A percentile compares a stretch with the other conserved stretches of the same genome.
Conservation (phyloP, 176 grass and related monocot genomes). For the Musa schizocarpa region DNA sequence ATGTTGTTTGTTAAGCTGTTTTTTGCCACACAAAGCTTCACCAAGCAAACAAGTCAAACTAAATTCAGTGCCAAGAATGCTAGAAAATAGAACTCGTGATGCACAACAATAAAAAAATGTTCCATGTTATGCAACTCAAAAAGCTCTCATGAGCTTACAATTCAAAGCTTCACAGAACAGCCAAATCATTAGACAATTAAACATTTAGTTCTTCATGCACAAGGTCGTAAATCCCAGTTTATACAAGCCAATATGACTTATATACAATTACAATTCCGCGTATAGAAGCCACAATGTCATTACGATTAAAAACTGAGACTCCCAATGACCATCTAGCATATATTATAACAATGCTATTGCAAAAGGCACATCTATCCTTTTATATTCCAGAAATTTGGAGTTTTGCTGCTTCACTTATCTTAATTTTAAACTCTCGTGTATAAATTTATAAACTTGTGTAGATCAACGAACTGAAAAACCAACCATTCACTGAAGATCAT, state of each 20-base stretch:
- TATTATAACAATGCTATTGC: neutral
- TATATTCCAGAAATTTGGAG: neutral
- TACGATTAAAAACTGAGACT: too few relatives aligned
- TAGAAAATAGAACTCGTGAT: neutral
- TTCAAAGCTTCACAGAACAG: too few relatives aligned
- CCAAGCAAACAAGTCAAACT: neutral
- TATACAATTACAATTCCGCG: neutral
- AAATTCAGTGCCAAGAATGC: neutral
- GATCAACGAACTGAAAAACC: neutral
- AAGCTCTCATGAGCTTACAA: too few relatives aligned
- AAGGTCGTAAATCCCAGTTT: too few relatives aligned
- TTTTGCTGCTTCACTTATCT: neutral
- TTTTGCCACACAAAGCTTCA: neutral
- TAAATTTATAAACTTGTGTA: neutral
- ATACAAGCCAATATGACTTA: too few relatives aligned
- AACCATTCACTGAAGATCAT: neutral
- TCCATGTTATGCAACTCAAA: too few relatives aligned
- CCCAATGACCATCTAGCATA: neutral
- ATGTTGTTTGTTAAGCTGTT: too few relatives aligned
- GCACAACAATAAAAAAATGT: too few relatives aligned
- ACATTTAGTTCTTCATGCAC: too few relatives aligned
- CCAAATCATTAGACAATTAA: too few relatives aligned
- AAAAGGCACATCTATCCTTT: neutral
- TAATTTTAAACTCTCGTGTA: neutral
- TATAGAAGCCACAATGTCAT: neutral